Conservation (phyloP, 2,329 filamentous ascomycete genomes). For the Daldinia eschscholtzii region DNA sequence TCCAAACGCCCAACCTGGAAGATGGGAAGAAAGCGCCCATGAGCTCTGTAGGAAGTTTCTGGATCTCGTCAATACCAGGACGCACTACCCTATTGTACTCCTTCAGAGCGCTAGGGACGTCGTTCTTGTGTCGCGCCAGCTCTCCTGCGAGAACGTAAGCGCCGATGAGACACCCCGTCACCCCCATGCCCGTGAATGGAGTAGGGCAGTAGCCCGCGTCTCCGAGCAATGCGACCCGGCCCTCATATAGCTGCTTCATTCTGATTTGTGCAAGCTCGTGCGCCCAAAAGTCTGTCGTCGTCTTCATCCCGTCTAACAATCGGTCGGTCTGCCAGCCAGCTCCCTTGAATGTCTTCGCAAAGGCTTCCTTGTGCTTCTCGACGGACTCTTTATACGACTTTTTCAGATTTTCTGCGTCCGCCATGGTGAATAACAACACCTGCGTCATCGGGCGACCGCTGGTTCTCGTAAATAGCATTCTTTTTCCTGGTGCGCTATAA, state of each 20-base stretch:
- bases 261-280: constrained; percentile 32
- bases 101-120: constrained; percentile 26
- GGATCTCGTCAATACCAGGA: constrained; percentile 22
- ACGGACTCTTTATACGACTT: constrained; percentile 26
- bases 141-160: constrained; percentile 36
- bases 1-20: constrained; percentile 27
- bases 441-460: constrained; percentile 51
- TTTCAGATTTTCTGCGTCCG: constrained; percentile 16
- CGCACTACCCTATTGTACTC: constrained; percentile 24
- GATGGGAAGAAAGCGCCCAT: constrained; percentile 21
- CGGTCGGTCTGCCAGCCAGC: constrained; percentile 34
- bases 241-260: constrained; percentile 28
- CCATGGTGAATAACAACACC: constrained; percentile 49
- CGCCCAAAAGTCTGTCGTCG: constrained; percentile 29
- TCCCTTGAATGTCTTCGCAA: constrained; percentile 17
- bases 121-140: constrained; percentile 25
- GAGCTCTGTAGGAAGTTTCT: constrained; percentile 9
- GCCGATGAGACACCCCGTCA: constrained; percentile 26
- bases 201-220: constrained; percentile 36
- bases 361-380: constrained; percentile 32
- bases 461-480: constrained; percentile 56
- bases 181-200: constrained; percentile 33
- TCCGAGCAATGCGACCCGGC: constrained; percentile 37
- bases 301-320: constrained; percentile 19
- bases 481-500: constrained; percentile 53